These are phyloP conservation scores for Taiozyma sp. DNA, from an alignment of 1,139 yeast species.

Conservation along the genomic window DNA sequence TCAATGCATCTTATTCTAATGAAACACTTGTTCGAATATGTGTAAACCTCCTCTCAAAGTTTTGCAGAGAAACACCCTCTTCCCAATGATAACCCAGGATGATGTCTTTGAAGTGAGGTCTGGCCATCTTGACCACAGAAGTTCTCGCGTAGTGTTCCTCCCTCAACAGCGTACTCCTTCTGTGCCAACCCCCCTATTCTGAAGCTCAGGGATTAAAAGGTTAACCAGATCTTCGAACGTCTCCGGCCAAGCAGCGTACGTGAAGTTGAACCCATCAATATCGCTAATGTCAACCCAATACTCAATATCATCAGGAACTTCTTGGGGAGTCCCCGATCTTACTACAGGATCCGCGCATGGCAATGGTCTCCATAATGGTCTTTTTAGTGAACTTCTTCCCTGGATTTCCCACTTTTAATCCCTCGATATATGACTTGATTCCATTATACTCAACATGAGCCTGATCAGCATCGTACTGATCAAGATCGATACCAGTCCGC, in stretches of 20 bases:
- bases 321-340: rapidly evolving
- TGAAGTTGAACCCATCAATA: constrained; percentile 34
- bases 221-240: constrained; percentile 31
- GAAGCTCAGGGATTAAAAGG: constrained; percentile 30
- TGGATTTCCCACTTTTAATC: constrained; percentile 24
- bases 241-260: constrained; percentile 29
- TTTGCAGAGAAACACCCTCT: too few relatives aligned
- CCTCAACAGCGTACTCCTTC: constrained; percentile 27
- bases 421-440: constrained; percentile 24
- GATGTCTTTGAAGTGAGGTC: constrained; percentile 27
- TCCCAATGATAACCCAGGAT: constrained; percentile 22
- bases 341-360: constrained; percentile 30
- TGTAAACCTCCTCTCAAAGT: too few relatives aligned
- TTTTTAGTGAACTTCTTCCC: constrained; percentile 26
- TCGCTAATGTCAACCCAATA: constrained; percentile 29
- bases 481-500: constrained; percentile 34
- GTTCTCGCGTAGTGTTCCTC: constrained; percentile 20
- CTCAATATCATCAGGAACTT: constrained; percentile 29
- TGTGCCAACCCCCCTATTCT: constrained; percentile 28
- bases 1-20: too few relatives aligned
- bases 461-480: constrained; percentile 29
- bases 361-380: constrained; percentile 20
- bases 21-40: too few relatives aligned
- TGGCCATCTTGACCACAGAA: constrained; percentile 13
- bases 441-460: constrained; percentile 28